Evolutionary conservation across 768 basidiomycete genomes (phyloP), one percentile per base, ranked within the genome.

Genomic region (Psilocybe cyanescens): DNA sequence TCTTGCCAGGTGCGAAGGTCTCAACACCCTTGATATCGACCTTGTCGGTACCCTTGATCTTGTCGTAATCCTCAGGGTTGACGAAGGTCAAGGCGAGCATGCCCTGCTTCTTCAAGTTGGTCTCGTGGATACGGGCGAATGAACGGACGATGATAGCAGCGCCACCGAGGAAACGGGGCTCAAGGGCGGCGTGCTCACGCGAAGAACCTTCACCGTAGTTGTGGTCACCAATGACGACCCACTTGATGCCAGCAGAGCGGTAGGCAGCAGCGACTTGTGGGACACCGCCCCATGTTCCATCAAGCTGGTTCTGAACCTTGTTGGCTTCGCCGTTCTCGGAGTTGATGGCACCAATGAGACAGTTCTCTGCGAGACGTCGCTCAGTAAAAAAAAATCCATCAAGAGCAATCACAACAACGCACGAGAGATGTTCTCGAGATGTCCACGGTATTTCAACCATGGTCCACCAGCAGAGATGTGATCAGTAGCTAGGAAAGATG

Each of bases 361-460:
- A 97, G 84, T 98, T 98, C 77, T 98, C 91, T 93, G 69, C 2
- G 30, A 57, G 1, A 65, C 39, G 45, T 8, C 28, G 59, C 17
- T 66, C 57, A 52, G 63, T 11, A 33, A 65, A 59, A n/a, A 55
- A 33, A 62, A 37, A 46, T 7, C 19, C 16, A 9, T 29, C 28
- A 31, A 41, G 4, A 9, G 41, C 11, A 35, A 24, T 51, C 4
- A 56, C 17, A 33, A 9, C 12, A 2, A 83, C 88, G 64, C 64
- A 92, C 92, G 93, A 33, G 96, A 97, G 74, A 97, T 99, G 84
- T 98, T 99, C 76, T 97, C 86, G 71, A 98, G 89, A 78, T 99
- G 97, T 64, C 97, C 97, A 82, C 97, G 94, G 84, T 96, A 99
- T 81, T 98, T 98, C 81, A 99, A 87, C 97, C 97, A 99, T 48